Evolutionary conservation across 2,329 filamentous ascomycete genomes (phyloP).

Genomic region (Pseudogymnoascus sp.): DNA sequence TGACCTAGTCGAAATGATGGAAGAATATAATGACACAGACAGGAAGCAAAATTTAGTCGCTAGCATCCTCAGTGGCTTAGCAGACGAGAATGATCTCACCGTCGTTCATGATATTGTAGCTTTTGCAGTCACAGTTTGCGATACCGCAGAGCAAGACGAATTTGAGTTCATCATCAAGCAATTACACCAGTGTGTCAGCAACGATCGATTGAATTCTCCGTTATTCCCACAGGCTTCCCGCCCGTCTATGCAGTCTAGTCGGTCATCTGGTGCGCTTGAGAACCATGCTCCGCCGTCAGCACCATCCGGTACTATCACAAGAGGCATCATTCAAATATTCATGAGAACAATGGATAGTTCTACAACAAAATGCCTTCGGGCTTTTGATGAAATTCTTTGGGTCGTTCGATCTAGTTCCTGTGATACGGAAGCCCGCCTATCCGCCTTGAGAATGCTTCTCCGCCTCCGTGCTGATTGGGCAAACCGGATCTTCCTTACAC

Average conservation of each 20-base stretch:
- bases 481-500: slow-evolving; percentile 63
- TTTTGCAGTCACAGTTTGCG: slow-evolving; percentile 56
- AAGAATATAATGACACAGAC: slow-evolving; percentile 49
- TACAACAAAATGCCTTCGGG: slow-evolving; percentile 51
- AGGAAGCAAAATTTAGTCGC: slow-evolving; percentile 50
- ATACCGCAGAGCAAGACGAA: slow-evolving; percentile 46
- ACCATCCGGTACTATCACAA: slow-evolving; percentile 61
- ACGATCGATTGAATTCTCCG: slow-evolving; percentile 37
- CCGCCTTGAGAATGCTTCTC: slow-evolving; percentile 70
- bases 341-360: slow-evolving; percentile 61
- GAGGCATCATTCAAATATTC: slow-evolving; percentile 67
- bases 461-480: slow-evolving; percentile 75
- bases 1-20: slow-evolving; percentile 38
- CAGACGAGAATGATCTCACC: slow-evolving; percentile 52
- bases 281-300: slow-evolving; percentile 31
- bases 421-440: slow-evolving; percentile 61
- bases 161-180: slow-evolving; percentile 51
- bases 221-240: slow-evolving; percentile 22
- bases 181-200: slow-evolving; percentile 41
- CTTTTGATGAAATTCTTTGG: slow-evolving; percentile 55
- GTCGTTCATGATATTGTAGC: slow-evolving; percentile 57
- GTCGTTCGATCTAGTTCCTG: slow-evolving; percentile 52
- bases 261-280: not conserved
- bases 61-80: slow-evolving; percentile 51
- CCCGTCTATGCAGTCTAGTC: slow-evolving; percentile 8